Evolutionary conservation across 768 basidiomycete genomes (phyloP), one percentile per base, ranked within the genome.

Genomic region (Amanita subjunquillea): DNA sequence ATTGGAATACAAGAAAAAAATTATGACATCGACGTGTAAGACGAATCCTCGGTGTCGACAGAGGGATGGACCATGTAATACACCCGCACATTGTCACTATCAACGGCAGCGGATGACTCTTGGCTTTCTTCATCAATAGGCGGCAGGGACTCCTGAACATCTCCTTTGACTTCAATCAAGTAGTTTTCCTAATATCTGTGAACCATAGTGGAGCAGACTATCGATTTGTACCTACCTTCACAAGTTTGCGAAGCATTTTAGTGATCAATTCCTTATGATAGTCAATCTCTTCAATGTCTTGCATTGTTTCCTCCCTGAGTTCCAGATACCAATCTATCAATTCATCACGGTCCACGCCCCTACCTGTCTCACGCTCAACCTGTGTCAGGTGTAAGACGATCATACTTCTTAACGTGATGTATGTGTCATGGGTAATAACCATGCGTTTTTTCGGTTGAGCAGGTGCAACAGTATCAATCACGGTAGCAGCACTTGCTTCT

Each of bases 271-370:
- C 91, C 60, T 85, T 85, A 69, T 98, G 89, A 58, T 87, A 86
- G 59, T 97, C 92, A 15, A 96, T 69, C 60, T 94, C 85, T 50
- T 93, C 91, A 4, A 91, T 77, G 49, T 86, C 83, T 57, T 85
- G 79, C 37, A 98, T 71, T 56, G 92, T 87, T 7, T 74, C 72
- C 66, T 99, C 96, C 65, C 82, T 87, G 57, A 79, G 69, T 70
- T 99, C 96, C 51, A 98, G 77, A 63, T 97, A 98, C 94, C 92
- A 95, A 64, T 95, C 91, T 56, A 95, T 87, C 51, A 99, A 75
- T 59, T 96, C 94, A 58, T 95, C 92, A 42, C 85, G 77, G 60
- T 92, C 88, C 38, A 95, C 69, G 2, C 94, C 94, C 49, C 68
- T 73, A 17, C 85, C 85, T 0, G 79, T 84, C 59, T 82, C 79